phyloP scores from a whole-genome alignment of 164 flowering plant species.

The Vitis labrusca region DNA sequence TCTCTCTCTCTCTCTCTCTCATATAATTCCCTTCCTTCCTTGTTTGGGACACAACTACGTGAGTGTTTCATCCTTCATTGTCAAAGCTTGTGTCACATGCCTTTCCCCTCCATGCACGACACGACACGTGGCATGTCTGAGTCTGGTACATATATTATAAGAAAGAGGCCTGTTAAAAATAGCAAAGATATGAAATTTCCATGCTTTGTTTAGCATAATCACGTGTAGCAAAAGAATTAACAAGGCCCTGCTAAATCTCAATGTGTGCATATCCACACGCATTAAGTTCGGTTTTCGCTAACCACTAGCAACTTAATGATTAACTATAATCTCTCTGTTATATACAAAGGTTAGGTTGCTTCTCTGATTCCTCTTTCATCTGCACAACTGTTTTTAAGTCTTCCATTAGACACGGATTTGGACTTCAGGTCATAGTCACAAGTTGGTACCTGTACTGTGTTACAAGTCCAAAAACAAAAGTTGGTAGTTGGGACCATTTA shows the following conservation, averaged over 20 bases:
- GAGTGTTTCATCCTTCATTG: constrained; percentile 15
- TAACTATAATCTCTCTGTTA: background rate
- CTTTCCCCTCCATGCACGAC: constrained; percentile 21
- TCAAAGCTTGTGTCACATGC: constrained; percentile 27
- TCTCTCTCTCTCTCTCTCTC: constrained; percentile 2
- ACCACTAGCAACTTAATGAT: constrained; percentile 14
- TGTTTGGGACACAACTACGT: constrained; percentile 28
- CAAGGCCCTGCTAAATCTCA: background rate
- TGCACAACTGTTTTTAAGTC: too few relatives aligned
- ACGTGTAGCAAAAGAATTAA: constrained; percentile 16
- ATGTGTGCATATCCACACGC: background rate
- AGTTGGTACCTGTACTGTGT: too few relatives aligned
- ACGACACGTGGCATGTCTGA: constrained; percentile 36
- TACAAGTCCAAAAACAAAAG: too few relatives aligned
- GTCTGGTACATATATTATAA: constrained; percentile 9
- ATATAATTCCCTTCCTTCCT: constrained; percentile 7
- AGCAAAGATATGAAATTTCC: constrained; percentile 19
- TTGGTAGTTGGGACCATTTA: too few relatives aligned
- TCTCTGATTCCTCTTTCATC: background rate
- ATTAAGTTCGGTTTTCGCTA: constrained; percentile 6
- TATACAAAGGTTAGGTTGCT: background rate
- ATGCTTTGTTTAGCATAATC: constrained; percentile 19
- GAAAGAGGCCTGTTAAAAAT: constrained; percentile 1
- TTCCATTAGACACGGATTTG: background rate
- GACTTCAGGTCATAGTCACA: too few relatives aligned